These are phyloP conservation scores for Lotmaria passim DNA, from an alignment of 208 protist genomes.

Conservation along the genomic window DNA sequence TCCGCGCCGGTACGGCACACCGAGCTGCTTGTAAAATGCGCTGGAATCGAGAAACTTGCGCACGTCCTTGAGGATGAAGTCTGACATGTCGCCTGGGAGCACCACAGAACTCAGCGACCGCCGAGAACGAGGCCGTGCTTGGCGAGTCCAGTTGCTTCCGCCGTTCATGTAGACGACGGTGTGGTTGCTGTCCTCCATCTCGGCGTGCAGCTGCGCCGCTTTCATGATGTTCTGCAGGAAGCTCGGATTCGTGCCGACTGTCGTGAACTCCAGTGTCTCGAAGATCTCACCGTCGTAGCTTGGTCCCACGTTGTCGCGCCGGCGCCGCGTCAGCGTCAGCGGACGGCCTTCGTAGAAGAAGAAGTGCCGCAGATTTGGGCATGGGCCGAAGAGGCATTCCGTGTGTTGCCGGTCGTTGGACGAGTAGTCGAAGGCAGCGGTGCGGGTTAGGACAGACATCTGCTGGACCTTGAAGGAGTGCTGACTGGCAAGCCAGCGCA, in stretches of 20 bases:
- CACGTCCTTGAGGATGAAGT: slow-evolving; percentile 81
- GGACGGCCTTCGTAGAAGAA: slow-evolving; percentile 82
- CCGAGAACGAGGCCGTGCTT: slow-evolving; percentile 67
- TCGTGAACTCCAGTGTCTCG: slow-evolving; percentile 81
- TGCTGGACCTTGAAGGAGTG: slow-evolving; percentile 75
- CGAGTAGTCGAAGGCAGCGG: slow-evolving; percentile 51
- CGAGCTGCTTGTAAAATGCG: slow-evolving; percentile 91
- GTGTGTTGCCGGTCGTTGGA: slow-evolving; percentile 67
- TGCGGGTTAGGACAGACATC: slow-evolving; percentile 73
- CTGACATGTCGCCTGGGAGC: slow-evolving; percentile 60
- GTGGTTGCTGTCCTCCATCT: slow-evolving; percentile 70
- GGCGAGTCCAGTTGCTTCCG: slow-evolving; percentile 76
- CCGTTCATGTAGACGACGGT: slow-evolving; percentile 88
- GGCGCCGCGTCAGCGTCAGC: slow-evolving; percentile 75
- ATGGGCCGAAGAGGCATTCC: slow-evolving; percentile 76
- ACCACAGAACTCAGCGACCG: slow-evolving; percentile 92
- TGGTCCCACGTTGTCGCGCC: slow-evolving; percentile 56
- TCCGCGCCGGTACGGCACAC: slow-evolving; percentile 95
- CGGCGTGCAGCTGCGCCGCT: slow-evolving; percentile 65
- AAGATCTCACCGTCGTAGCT: slow-evolving; percentile 80
- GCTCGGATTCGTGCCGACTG: slow-evolving; percentile 54
- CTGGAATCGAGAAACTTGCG: slow-evolving; percentile 78
- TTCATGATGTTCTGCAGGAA: slow-evolving; percentile 78
- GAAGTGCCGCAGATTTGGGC: slow-evolving; percentile 79
- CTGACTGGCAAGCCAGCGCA: slow-evolving; percentile 82